Conservation (phyloP, 495 filamentous ascomycete genomes). For the Aspergillus funiculosus region DNA sequence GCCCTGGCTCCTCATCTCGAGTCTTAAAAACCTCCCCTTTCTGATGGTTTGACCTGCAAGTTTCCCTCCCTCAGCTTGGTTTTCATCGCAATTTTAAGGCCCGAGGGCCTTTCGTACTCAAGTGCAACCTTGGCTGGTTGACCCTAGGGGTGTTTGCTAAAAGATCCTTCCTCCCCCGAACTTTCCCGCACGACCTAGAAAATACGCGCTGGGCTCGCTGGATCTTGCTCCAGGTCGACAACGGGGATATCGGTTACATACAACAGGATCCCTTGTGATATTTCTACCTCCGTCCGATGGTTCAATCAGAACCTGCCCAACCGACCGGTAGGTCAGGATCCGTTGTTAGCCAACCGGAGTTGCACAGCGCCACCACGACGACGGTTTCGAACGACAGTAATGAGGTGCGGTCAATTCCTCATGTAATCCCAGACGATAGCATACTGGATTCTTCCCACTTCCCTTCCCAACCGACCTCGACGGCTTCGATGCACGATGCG, state of each 20-base stretch:
- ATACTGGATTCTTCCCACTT: slow-evolving; percentile 7
- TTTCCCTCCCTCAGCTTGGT: neutral
- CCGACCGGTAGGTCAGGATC: slow-evolving; percentile 27
- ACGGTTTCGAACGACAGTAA: slow-evolving; percentile 20
- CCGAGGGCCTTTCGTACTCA: slow-evolving; percentile 6
- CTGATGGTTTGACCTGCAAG: neutral
- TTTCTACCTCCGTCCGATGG: slow-evolving; percentile 28
- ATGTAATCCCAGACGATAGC: slow-evolving; percentile 14
- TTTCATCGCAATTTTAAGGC: neutral
- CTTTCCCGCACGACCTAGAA: slow-evolving; percentile 14
- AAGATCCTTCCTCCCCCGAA: slow-evolving; percentile 16
- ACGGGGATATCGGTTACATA: slow-evolving; percentile 6
- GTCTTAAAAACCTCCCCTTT: no score
- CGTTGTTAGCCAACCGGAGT: slow-evolving; percentile 14
- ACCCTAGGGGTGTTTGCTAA: slow-evolving; percentile 11
- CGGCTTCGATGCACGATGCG: slow-evolving; percentile 11
- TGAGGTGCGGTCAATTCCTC: slow-evolving; percentile 13
- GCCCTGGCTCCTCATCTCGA: neutral
- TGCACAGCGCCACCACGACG: slow-evolving; percentile 18
- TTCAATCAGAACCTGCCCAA: slow-evolving; percentile 19
- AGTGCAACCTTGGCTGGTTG: slow-evolving; percentile 13
- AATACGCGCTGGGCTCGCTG: slow-evolving; percentile 2
- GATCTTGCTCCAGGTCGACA: slow-evolving; percentile 4
- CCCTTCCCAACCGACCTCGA: slow-evolving; percentile 4
- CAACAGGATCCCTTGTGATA: slow-evolving; percentile 1